phyloP scores from a whole-genome alignment of 2,329 filamentous ascomycete genomes.

The Davidsoniella eucalypti region DNA sequence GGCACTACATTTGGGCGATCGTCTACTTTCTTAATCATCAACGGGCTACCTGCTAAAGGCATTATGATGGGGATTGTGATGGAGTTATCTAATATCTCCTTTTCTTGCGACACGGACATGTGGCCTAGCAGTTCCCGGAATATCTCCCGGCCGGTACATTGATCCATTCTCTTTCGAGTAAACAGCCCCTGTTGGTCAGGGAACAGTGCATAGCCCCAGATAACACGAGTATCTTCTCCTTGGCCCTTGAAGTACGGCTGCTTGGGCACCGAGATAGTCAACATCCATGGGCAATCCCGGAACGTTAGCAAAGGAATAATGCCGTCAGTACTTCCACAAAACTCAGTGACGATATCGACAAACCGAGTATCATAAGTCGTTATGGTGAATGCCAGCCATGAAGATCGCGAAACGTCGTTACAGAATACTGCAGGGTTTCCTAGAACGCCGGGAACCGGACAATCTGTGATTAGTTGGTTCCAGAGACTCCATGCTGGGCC shows the following conservation, averaged over 20 bases:
- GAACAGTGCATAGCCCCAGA: conserved; percentile 27
- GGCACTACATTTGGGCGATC: conserved; percentile 26
- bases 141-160: conserved; percentile 25
- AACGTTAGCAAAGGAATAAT: conserved; percentile 18
- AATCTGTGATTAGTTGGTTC: conserved; percentile 22
- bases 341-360: conserved; percentile 18
- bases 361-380: conserved; percentile 20
- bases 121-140: conserved; percentile 23
- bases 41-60: conserved; percentile 24
- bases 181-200: conserved; percentile 21
- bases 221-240: conserved; percentile 19
- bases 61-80: conserved; percentile 21
- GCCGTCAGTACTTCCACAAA: conserved; percentile 17
- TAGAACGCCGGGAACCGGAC: conserved; percentile 22
- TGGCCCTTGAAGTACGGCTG: conserved; percentile 27
- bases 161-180: conserved; percentile 24
- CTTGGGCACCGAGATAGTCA: conserved; percentile 24
- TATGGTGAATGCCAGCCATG: conserved; percentile 25
- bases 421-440: conserved; percentile 22
- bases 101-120: conserved; percentile 17
- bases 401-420: conserved; percentile 20
- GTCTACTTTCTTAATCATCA: conserved; percentile 20
- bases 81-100: conserved; percentile 14
- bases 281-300: conserved; percentile 24
- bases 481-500: conserved; percentile 26